Evolutionary conservation across 805 yeast genomes (phyloP), one percentile per base, ranked within the genome.

Genomic region (Ogataea pini): DNA sequence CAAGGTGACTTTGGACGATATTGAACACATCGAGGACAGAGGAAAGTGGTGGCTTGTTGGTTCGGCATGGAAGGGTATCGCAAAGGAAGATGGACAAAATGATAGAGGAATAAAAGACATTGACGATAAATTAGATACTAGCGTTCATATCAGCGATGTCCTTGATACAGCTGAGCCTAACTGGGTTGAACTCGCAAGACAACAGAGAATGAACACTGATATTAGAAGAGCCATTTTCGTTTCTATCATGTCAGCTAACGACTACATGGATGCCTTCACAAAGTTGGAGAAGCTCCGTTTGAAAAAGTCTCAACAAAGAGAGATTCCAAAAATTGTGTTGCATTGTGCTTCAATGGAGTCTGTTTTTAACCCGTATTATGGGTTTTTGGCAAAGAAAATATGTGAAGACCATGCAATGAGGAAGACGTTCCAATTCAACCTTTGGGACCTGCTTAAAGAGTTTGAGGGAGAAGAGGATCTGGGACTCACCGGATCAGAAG

Each of bases 21-120:
- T 94, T 48, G 81, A 79, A 42, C 81, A 79, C 51, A 76, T 89
- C 19, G 87, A 85, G 12, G 79, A 85, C 0, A 81, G 82, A 55
- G 99, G 99, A 48, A 94, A 92, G 68, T 94, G 99, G 99, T 94
- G 99, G 99, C 73, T 94, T 27, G 92, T 94, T 25, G 99, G 99
- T 42, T 88, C 98, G 1, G 96, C 99, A 0, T 94, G 97, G 97
- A 88, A 82, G 60, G 97, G 96, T 2, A 55, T 47, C 14, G 16
- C 40, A 7, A 46, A 51, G 16, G 55, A 52, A 27, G 64, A 57
- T 38, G 31, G 29, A 5, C 61, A 62, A 2, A 73, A 72, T 36
- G 71, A 70, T 3, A 76, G 77, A 43, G 62, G 71, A 3, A 68
- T 66, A 3, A 75, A 77, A 16, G 33, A 14, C 13, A 3, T 4